Base-by-base conservation (phyloP, 2,329 filamentous ascomycete genomes). In the Beauveria scarabaeidicola region DNA sequence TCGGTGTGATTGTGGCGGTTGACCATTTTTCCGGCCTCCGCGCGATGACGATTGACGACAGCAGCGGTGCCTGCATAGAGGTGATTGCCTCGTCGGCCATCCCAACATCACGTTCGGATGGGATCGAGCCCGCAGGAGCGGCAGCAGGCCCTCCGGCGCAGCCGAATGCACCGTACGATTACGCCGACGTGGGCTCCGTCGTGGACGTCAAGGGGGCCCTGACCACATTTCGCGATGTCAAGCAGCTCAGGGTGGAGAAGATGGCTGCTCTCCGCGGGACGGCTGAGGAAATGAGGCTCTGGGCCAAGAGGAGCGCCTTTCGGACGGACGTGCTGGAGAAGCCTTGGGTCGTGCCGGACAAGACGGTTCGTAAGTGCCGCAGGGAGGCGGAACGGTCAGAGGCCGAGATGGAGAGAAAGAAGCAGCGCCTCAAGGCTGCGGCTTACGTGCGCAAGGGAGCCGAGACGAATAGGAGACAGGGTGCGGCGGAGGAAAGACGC, bases 1-100 rank as follows among this genome's bases (percentile, higher is more conserved):
- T 85, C 8, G 90, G 90, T 32, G 72, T 91, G 9, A 79, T 93
- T 23, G 85, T 91, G 59, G 82, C 81, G 13, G 73, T 84, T 40
- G 79, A 84, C 63, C 77, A 84, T 23, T 80, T 75, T 59, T 63
- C 66, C 40, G 72, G 72, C 40, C 74, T 74, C 40, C 76, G 74
- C 48, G 72, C 81, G 44, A 84, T 80, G 65, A 85, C 79, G 2
- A 69, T 88, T n/a, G 85, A 88, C 65, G 85, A 88, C 69, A 82
- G 84, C 68, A 86, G 81, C 63, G 85, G 85, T 15, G 71, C 71
- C 25, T 84, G 79, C 60, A 80, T 87, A 23, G 80, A 86, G 41
- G 72, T 69, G 21, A 56, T 65, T n/a, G 41, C 69, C 13, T 25
- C 61, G 9, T 61, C 63, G 8, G 19, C 57, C 6, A 41, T 48